phyloP scores from a whole-genome alignment of 129 eudicot species.

The sunflower (Helianthus annuus) region DNA sequence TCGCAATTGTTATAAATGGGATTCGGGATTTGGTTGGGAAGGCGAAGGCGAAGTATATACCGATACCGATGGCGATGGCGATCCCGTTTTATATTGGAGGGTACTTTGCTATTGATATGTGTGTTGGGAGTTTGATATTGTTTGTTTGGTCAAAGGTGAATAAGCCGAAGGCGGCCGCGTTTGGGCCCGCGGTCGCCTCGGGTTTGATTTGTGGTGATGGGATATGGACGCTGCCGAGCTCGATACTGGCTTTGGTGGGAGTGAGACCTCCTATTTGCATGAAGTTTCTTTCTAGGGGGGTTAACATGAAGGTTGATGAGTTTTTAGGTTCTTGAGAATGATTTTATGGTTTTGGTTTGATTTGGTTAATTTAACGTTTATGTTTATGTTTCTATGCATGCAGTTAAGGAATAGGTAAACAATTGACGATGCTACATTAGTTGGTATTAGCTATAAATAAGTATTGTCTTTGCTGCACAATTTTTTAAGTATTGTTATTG shows the following conservation, averaged over 20 bases:
- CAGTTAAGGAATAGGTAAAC: slow-evolving; percentile 16
- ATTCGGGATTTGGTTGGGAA: slow-evolving; percentile 64
- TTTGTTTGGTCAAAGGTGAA: slow-evolving; percentile 72
- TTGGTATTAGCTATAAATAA: slow-evolving; percentile 27
- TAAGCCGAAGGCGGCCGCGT: slow-evolving; percentile 81
- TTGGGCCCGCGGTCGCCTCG: slow-evolving; percentile 97
- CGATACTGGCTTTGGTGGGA: slow-evolving; percentile 79
- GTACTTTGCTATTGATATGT: slow-evolving; percentile 91
- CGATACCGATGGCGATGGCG: slow-evolving; percentile 99
- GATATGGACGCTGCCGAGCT: slow-evolving; percentile 92
- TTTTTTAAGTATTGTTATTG: neutral
- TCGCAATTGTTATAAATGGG: slow-evolving; percentile 64
- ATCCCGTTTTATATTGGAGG: slow-evolving; percentile 88
- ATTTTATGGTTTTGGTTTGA: slow-evolving; percentile 5
- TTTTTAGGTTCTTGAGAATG: slow-evolving; percentile 42
- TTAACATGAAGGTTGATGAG: slow-evolving; percentile 49
- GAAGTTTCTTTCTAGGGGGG: slow-evolving; percentile 71
- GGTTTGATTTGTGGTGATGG: slow-evolving; percentile 51
- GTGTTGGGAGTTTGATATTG: slow-evolving; percentile 84
- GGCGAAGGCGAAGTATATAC: slow-evolving; percentile 58
- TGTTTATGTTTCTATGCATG: neutral
- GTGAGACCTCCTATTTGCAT: slow-evolving; percentile 93
- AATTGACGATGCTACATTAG: slow-evolving; percentile 15
- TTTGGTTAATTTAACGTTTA: slow-evolving; percentile 13
- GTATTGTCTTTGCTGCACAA: slow-evolving; percentile 11